These are phyloP conservation scores for Botryotinia convoluta DNA, from an alignment of 2,329 filamentous ascomycete genomes.

Conservation along the genomic window DNA sequence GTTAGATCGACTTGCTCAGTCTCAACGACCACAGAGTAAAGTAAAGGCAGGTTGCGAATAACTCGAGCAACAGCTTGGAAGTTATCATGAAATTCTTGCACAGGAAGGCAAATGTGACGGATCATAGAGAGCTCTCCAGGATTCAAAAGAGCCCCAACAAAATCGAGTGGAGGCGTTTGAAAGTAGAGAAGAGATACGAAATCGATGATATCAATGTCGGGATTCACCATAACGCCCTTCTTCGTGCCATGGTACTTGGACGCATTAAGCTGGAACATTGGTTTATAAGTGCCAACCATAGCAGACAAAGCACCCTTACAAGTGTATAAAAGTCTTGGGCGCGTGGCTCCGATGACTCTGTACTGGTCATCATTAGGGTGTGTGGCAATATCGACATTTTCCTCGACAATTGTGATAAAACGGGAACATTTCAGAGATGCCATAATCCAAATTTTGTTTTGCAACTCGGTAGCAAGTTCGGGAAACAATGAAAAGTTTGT, in stretches of 20 bases:
- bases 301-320: not conserved
- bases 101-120: not conserved
- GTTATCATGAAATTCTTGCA: not conserved
- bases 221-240: not conserved
- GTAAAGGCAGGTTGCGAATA: slow-evolving; percentile 1
- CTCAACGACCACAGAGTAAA: not conserved
- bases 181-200: not conserved
- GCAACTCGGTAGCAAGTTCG: not conserved
- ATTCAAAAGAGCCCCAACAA: not conserved
- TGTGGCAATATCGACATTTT: not conserved
- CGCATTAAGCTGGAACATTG: not conserved
- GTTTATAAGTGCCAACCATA: not conserved
- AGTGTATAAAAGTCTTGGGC: not conserved
- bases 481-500: not conserved
- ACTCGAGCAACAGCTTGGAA: not conserved
- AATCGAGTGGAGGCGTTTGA: not conserved
- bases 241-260: not conserved
- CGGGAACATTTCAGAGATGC: not conserved
- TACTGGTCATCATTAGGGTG: not conserved
- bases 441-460: not conserved
- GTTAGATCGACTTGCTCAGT: not conserved
- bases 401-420: not conserved
- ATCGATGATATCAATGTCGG: not conserved
- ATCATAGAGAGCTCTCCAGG: not conserved
- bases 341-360: not conserved